These are phyloP conservation scores for Arabidopsis arenosa DNA, from an alignment of 345 rosid species.

Conservation along the genomic window DNA sequence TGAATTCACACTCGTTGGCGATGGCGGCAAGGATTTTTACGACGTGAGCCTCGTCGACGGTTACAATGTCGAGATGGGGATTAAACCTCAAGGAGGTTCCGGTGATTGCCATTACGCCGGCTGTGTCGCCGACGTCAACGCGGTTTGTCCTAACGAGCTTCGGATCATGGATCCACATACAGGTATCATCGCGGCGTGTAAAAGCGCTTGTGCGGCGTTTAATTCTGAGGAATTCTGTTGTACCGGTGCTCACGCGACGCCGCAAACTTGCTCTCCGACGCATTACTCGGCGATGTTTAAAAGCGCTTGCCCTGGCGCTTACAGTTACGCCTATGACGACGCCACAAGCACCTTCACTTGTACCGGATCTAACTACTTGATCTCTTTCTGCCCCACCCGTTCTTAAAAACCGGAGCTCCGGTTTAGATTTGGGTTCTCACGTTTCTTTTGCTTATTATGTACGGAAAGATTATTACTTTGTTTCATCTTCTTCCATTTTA, in stretches of 20 bases:
- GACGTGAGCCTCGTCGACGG: conserved; percentile 97
- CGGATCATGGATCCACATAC: conserved; percentile 52
- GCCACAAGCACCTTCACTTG: conserved; percentile 85
- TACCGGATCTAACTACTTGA: conserved; percentile 71
- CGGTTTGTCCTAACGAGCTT: conserved; percentile 68
- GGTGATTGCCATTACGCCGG: conserved; percentile 86
- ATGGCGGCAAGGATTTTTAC: conserved; percentile 68
- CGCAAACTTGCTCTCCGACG: conserved; percentile 77
- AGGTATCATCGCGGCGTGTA: conserved; percentile 72
- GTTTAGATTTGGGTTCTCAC: conserved; percentile 10
- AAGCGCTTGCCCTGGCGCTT: conserved; percentile 85
- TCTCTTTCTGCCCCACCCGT: conserved; percentile 70
- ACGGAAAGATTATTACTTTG: neutral
- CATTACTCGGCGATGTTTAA: conserved; percentile 82
- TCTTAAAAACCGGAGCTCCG: conserved; percentile 17
- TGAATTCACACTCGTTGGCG: conserved; percentile 70
- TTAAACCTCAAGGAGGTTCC: conserved; percentile 62
- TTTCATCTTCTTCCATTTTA: conserved; percentile 11
- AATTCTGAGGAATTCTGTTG: conserved; percentile 82
- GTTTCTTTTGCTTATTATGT: conserved; percentile 37
- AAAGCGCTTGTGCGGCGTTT: conserved; percentile 85
- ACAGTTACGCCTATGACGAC: conserved; percentile 93
- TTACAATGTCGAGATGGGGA: conserved; percentile 80
- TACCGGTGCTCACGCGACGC: conserved; percentile 72
- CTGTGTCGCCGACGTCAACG: conserved; percentile 71